Base-by-base conservation (phyloP, 345 rosid species). In the Populus deltoides region DNA sequence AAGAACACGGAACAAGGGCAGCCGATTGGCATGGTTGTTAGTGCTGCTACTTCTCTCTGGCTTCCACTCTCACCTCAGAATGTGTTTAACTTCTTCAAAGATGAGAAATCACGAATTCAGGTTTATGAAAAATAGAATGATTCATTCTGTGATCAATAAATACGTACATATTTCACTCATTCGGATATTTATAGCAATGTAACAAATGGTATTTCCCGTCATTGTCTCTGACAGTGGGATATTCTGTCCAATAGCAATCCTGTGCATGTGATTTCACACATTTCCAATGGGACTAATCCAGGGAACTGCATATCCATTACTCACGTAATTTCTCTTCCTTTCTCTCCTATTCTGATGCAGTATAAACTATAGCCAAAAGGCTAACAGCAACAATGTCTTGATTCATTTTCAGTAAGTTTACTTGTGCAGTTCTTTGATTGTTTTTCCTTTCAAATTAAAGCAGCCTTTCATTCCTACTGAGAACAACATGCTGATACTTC, bases 1-100 rank as follows among this genome's bases (percentile, higher is more conserved):
- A 41, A 81, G 68, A 84, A 81, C 75, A 39, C 0, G 1, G 86
- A 77, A 69, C 15, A 70, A 2, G 97, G 97, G 38, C 90, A 88
- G 77, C 92, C 90, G 3, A 5, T 51, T 24, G 97, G 97, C 49
- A 62, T 78, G 38, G 69, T 93, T 45, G 78, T 90, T 51, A 76
- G 86, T 41, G 97, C 94, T 22, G 93, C 95, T 8, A 81, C 90
- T 74, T 88, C 90, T 62, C 82, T 93, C 7, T 84, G 91, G 86
- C 75, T 94, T 75, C 90, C 97, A 8, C 55, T 86, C 43, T 66
- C 83, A 9, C 90, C 84, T n/a, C 73, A 76, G 25, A 29, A 39
- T 18, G 88, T 90, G 80, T 91, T 93, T 49, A n/a, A 29, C 72
- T 80, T 80, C 74, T 81, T 94, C 72, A 79, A 39, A 33, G 82